These are phyloP conservation scores for Podaxis mareebaensis DNA, from an alignment of 768 basidiomycete species.

Conservation along the genomic window DNA sequence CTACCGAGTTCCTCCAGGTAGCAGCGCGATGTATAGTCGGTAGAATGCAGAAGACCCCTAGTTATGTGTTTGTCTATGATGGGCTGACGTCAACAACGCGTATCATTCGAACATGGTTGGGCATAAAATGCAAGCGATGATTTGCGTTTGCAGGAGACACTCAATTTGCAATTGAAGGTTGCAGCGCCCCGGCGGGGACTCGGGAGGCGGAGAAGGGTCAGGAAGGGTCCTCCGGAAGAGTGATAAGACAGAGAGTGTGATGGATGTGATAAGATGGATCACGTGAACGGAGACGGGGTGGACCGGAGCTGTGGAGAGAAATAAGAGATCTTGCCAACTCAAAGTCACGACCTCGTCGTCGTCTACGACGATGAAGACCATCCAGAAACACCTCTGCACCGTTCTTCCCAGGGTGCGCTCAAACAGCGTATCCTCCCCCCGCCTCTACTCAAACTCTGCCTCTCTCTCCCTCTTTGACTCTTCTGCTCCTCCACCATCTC, in stretches of 20 bases:
- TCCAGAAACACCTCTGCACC: slow-evolving; percentile 52
- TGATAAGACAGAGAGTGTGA: background rate
- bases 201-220: too few relatives aligned
- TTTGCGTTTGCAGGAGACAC: background rate
- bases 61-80: too few relatives aligned
- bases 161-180: too few relatives aligned
- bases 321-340: background rate
- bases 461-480: slow-evolving; percentile 27
- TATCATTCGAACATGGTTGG: background rate
- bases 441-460: slow-evolving; percentile 41
- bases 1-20: too few relatives aligned
- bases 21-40: too few relatives aligned
- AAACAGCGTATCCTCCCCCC: slow-evolving; percentile 38
- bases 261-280: background rate
- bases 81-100: too few relatives aligned
- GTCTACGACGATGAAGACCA: slow-evolving; percentile 40
- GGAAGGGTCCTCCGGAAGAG: too few relatives aligned
- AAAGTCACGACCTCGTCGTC: background rate
- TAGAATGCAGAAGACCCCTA: too few relatives aligned
- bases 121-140: background rate
- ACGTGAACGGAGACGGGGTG: background rate
- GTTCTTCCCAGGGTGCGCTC: slow-evolving; percentile 46
- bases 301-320: background rate
- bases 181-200: too few relatives aligned
- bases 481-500: slow-evolving; percentile 22